Conservation (phyloP, 2,329 filamentous ascomycete species). For the Ophiostoma novo-ulmi region DNA sequence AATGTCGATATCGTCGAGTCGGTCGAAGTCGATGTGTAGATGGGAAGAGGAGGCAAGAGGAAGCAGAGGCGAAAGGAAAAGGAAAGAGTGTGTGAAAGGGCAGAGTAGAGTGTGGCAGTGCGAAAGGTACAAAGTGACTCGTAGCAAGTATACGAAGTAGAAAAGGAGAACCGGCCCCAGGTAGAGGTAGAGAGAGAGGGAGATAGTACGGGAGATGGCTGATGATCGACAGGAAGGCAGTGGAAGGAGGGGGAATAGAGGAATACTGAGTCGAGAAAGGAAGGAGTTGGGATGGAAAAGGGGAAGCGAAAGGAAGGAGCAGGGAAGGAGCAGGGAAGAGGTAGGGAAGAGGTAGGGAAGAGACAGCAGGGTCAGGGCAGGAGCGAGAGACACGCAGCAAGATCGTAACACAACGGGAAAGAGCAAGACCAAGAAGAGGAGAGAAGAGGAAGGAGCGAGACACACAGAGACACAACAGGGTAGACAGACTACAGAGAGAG, state of each 20-base stretch:
- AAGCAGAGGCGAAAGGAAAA: neutral
- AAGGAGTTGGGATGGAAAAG: neutral
- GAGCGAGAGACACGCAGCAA: conserved; percentile 8
- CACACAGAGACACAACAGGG: neutral
- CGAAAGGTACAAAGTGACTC: neutral
- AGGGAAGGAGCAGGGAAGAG: too few species aligned
- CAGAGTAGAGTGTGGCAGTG: neutral
- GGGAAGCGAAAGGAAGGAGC: neutral
- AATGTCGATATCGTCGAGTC: conserved; percentile 12
- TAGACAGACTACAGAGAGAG: neutral
- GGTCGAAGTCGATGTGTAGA: conserved; percentile 11
- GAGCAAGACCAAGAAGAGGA: neutral
- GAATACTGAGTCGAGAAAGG: neutral
- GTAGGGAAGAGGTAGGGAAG: too few species aligned
- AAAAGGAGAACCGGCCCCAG: conserved; percentile 2
- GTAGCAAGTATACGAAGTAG: neutral
- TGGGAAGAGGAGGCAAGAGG: neutral
- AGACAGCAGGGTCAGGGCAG: neutral
- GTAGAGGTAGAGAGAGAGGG: neutral
- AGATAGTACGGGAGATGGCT: neutral
- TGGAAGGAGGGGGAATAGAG: neutral
- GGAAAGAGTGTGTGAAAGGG: neutral
- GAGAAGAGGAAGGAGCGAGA: conserved; percentile 28
- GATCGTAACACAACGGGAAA: neutral
- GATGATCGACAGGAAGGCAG: neutral